phyloP scores from a whole-genome alignment of 306 rosid species.

The Dalbergia cochinchinensis region DNA sequence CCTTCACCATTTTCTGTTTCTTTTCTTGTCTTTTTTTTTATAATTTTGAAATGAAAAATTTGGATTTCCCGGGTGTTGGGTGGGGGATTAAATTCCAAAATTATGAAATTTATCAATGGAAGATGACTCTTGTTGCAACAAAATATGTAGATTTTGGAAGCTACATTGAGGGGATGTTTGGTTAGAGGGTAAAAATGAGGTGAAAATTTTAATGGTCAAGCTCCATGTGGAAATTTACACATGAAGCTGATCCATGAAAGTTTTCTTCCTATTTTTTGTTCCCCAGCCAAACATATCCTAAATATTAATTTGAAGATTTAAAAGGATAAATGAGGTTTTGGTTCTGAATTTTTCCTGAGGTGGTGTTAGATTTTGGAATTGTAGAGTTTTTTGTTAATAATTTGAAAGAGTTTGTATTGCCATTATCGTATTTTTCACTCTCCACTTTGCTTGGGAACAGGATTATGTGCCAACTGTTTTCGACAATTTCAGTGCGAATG shows the following conservation, averaged over 20 bases:
- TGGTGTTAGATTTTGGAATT: neutral
- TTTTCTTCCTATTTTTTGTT: neutral
- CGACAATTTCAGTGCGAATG: conserved; percentile 99
- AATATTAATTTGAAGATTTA: neutral
- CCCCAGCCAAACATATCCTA: too few species aligned
- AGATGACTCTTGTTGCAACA: neutral
- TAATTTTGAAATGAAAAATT: neutral
- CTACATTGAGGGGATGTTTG: neutral
- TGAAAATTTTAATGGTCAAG: too few species aligned
- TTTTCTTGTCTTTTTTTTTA: neutral
- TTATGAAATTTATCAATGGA: neutral
- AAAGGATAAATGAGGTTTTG: conserved; percentile 8
- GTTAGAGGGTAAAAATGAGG: too few species aligned
- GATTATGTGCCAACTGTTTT: conserved; percentile 97
- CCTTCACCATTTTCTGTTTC: neutral
- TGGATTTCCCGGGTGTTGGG: conserved; percentile 1
- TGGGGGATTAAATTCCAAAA: neutral
- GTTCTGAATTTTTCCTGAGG: neutral
- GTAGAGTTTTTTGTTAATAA: neutral
- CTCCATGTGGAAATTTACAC: too few species aligned
- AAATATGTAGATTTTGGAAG: neutral
- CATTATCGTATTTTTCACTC: neutral
- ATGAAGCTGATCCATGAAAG: too few species aligned
- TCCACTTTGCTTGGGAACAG: conserved; percentile 62
- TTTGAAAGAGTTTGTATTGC: neutral